Conservation (phyloP, 148 eudicot species). For the Drosera capensis region DNA sequence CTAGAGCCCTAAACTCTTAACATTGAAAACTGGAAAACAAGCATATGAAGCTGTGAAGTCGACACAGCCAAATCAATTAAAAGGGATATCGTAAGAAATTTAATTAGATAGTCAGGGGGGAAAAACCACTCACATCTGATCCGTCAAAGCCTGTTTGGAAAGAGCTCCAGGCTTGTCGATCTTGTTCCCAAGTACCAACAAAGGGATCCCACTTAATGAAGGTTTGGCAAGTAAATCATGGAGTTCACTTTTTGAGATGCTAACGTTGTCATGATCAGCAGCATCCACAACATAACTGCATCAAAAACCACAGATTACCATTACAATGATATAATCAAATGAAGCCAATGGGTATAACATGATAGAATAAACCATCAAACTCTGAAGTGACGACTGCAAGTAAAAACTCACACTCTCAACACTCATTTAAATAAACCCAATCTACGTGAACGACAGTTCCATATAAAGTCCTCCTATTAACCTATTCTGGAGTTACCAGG, state of each 20-base stretch:
- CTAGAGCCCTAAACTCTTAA: no score
- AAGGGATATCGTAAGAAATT: no score
- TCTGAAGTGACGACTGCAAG: no score
- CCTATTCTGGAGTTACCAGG: no score
- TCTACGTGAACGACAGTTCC: no score
- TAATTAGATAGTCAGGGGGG: background rate
- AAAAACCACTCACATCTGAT: conserved; percentile 53
- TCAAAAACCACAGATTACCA: background rate
- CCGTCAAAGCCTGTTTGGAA: conserved; percentile 61
- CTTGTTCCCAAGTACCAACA: conserved; percentile 92
- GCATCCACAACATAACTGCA: conserved; percentile 96
- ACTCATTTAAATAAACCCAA: no score
- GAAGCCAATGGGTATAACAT: background rate
- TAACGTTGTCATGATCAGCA: conserved; percentile 85
- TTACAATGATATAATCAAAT: background rate
- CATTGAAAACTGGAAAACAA: no score
- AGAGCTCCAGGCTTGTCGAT: conserved; percentile 77
- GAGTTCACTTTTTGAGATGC: conserved; percentile 78
- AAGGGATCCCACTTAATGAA: conserved; percentile 78
- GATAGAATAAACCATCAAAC: no score
- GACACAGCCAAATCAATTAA: no score
- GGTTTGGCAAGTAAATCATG: conserved; percentile 85
- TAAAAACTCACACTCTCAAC: no score
- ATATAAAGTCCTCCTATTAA: no score
- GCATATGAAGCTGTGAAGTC: no score